Percentiles rank a stretch among this genome's conserved stretches.
Conservation (phyloP, 2,329 filamentous ascomycete species). For the Cytospora leucostoma region DNA sequence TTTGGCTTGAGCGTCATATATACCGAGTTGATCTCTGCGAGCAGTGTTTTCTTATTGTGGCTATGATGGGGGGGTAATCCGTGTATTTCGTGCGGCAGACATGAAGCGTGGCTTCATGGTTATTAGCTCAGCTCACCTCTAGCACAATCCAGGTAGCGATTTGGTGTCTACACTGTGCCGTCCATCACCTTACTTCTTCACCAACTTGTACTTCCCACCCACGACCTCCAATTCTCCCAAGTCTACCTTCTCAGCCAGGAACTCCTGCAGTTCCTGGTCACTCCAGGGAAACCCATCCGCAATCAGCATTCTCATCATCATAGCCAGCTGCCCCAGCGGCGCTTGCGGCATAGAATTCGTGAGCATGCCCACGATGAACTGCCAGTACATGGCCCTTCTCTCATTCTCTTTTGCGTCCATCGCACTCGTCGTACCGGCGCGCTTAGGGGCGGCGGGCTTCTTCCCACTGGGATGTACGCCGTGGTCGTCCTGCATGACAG, state of each 20-base stretch:
- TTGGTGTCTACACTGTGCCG: not conserved
- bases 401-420: slow-evolving; percentile 66
- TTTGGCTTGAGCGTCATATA: not conserved
- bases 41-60: no score
- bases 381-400: slow-evolving; percentile 72
- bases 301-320: slow-evolving; percentile 94
- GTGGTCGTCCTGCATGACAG: slow-evolving; percentile 28
- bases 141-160: not conserved
- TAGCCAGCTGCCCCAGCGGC: slow-evolving; percentile 77
- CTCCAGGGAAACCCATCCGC: slow-evolving; percentile 87
- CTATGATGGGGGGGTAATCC: not conserved
- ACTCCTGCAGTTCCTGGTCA: slow-evolving; percentile 82
- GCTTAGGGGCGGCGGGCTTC: slow-evolving; percentile 29
- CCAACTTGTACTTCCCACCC: slow-evolving; percentile 70
- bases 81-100: not conserved
- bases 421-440: slow-evolving; percentile 38
- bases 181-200: slow-evolving; percentile 53
- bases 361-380: slow-evolving; percentile 93
- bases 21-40: not conserved
- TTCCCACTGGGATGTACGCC: slow-evolving; percentile 25
- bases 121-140: not conserved
- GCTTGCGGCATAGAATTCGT: slow-evolving; percentile 83
- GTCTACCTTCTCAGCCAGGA: slow-evolving; percentile 76
- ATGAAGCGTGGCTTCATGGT: not conserved
- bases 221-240: slow-evolving; percentile 68